Evolutionary conservation across 805 yeast genomes (phyloP), one percentile per base, ranked within the genome.

Genomic region (Kazachstania martiniae): DNA sequence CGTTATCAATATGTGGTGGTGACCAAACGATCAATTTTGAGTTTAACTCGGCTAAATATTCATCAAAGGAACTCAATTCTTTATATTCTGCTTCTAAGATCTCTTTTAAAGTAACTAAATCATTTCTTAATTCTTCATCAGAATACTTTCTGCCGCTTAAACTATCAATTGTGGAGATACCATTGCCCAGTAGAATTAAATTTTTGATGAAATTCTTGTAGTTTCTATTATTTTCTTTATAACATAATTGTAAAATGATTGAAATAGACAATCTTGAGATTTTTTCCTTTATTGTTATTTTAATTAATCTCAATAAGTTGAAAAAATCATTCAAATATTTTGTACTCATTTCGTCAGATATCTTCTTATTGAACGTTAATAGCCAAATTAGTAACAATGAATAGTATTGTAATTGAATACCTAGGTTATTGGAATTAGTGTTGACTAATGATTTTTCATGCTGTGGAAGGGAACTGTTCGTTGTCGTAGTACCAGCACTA

Each of bases 121-220:
- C 96, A 13, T 63, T 64, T 29, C 81, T 72, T 46, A 91, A 70
- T 56, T 91, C 98, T 40, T 84, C 91, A 56, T 91, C 98, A 5
- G 94, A 80, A 78, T 94, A 87, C 59, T 91, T 91, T 49, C 97
- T 68, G 39, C 82, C 89, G 43, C 75, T 71, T 46, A 91, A 68
- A 36, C 77, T 72, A 45, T 70, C 72, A 37, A 84, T 63, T 7
- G 74, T 68, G 33, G 77, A 70, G 37, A 83, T 65, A 3, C 93
- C 91, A 45, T 81, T 81, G 38, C 80, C 83, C 39, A 82, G 70
- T 40, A 84, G 65, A 22, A 81, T 54, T 27, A 85, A 66, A 32
- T 79, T 71, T 46, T 87, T 79, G 40, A 83, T 64, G 27, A 70
- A 65, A 39, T 58, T 66, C 53, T 63, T 65, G 43, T 54, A 63